These are phyloP conservation scores for Cichorium intybus DNA, from an alignment of 140 eudicot genomes.

Conservation along the genomic window DNA sequence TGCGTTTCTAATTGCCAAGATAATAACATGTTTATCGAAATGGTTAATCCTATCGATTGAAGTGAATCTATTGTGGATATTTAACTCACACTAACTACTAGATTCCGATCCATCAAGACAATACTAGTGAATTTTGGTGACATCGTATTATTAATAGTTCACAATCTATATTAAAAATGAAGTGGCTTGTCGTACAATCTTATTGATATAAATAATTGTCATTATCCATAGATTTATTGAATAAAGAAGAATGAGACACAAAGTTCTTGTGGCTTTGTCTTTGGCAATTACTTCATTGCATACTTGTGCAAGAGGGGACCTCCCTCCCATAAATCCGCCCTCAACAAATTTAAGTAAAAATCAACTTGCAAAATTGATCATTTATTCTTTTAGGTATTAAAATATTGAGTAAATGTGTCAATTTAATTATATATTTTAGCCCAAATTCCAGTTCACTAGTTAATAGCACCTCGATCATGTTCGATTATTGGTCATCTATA, in stretches of 20 bases:
- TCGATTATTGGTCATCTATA: too few relatives aligned
- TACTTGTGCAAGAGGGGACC: background rate
- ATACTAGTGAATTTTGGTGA: too few relatives aligned
- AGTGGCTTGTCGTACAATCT: background rate
- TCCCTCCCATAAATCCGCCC: background rate
- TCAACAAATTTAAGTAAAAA: background rate
- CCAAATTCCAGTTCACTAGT: too few relatives aligned
- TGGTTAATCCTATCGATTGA: too few relatives aligned
- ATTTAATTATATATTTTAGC: too few relatives aligned
- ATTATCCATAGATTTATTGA: background rate
- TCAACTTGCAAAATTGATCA: background rate
- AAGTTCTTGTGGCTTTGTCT: slow-evolving; percentile 25
- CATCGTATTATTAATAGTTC: background rate
- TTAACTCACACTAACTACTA: too few relatives aligned
- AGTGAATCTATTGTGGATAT: too few relatives aligned
- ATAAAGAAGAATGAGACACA: slow-evolving; percentile 12
- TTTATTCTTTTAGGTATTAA: background rate
- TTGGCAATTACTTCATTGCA: slow-evolving; percentile 7
- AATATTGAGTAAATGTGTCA: too few relatives aligned
- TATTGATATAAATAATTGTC: background rate
- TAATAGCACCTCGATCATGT: too few relatives aligned
- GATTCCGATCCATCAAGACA: too few relatives aligned
- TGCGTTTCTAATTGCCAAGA: too few relatives aligned
- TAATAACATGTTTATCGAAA: too few relatives aligned
- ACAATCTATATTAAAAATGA: background rate